A percentile compares a stretch with the other conserved stretches of the same genome.
Conservation (phyloP, 495 filamentous ascomycete genomes). For the Penicillium steckii region DNA sequence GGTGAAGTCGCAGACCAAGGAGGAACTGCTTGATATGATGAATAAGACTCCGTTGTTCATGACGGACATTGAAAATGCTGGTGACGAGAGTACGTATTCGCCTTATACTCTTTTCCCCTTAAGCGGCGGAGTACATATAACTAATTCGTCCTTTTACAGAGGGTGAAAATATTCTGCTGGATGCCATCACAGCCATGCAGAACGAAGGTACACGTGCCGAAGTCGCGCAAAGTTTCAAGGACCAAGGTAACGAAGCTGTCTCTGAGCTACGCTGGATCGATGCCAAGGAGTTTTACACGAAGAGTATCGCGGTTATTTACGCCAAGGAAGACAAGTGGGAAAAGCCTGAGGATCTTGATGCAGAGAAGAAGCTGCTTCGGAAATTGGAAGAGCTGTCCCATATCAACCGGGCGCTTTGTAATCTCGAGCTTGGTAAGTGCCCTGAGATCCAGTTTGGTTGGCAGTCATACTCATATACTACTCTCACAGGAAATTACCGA, state of each 20-base stretch:
- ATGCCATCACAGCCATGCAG: constrained; percentile 83
- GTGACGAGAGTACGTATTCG: constrained; percentile 47
- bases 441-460: background rate
- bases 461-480: constrained; percentile 4
- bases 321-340: constrained; percentile 55
- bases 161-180: constrained; percentile 70
- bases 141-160: constrained; percentile 26
- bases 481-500: constrained; percentile 69
- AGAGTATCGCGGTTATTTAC: constrained; percentile 68
- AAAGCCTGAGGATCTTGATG: constrained; percentile 42
- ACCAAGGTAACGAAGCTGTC: constrained; percentile 88
- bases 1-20: constrained; percentile 58
- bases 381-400: constrained; percentile 71
- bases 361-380: constrained; percentile 57
- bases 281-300: constrained; percentile 88
- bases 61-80: constrained; percentile 78
- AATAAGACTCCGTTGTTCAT: constrained; percentile 91
- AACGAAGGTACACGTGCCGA: constrained; percentile 90
- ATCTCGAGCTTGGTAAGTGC: constrained; percentile 67
- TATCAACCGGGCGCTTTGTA: constrained; percentile 83
- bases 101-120: background rate
- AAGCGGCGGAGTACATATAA: background rate
- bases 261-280: constrained; percentile 71
- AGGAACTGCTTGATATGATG: constrained; percentile 71
- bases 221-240: constrained; percentile 73